Evolutionary conservation across 225 moss, liverwort and hornwort species (phyloP).

Genomic region (Thuidium tamariscinum): DNA sequence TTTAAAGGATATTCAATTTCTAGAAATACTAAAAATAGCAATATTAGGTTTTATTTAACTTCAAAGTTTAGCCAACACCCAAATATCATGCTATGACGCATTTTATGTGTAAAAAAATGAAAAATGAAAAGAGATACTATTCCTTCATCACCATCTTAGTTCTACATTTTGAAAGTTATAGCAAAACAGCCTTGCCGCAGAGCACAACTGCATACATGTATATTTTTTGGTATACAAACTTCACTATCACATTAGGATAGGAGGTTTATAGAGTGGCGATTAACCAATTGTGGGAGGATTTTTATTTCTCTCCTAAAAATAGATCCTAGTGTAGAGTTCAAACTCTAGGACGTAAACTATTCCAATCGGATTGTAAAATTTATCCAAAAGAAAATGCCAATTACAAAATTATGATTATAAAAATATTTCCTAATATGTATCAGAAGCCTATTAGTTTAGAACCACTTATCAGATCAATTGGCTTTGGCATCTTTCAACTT

Average conservation of each 20-base stretch:
- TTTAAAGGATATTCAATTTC: background rate
- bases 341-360: too few species aligned
- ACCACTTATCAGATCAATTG: too few species aligned
- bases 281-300: too few species aligned
- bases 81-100: background rate
- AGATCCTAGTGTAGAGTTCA: too few species aligned
- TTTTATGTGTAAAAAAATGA: accelerated
- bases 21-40: accelerated
- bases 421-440: too few species aligned
- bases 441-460: too few species aligned
- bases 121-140: background rate
- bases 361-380: too few species aligned
- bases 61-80: background rate
- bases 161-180: background rate
- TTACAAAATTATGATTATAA: too few species aligned
- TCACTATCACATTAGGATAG: background rate
- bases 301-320: too few species aligned
- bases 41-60: background rate
- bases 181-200: accelerated
- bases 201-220: accelerated
- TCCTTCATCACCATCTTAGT: background rate
- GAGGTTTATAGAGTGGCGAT: accelerated
- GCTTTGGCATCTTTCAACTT: too few species aligned
- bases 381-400: too few species aligned
- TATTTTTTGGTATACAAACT: background rate